A percentile compares a stretch with the other conserved stretches of the same genome.
Evolutionary conservation across 2,329 filamentous ascomycete species (phyloP).

Genomic region (Cytospora mali): DNA sequence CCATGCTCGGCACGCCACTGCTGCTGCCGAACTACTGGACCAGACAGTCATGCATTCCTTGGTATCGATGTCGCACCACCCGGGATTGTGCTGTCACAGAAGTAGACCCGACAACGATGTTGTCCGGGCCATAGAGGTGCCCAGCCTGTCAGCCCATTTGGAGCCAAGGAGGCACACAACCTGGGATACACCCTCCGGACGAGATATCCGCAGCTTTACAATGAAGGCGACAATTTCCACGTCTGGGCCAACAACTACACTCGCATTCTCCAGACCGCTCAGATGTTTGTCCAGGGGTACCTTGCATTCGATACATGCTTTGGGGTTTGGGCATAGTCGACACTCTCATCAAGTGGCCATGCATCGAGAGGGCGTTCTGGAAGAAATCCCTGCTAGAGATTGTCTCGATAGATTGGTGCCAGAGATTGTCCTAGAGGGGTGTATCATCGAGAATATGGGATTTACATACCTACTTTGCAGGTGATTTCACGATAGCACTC

Average conservation of each 20-base stretch:
- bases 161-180: constrained; percentile 62
- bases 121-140: too few species aligned
- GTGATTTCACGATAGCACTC: constrained; percentile 43
- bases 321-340: too few species aligned
- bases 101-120: too few species aligned
- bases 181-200: constrained; percentile 56
- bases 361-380: too few species aligned
- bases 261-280: constrained; percentile 63
- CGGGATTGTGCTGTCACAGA: too few species aligned
- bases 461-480: constrained; percentile 41
- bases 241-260: constrained; percentile 70
- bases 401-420: background rate
- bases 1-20: constrained; percentile 55
- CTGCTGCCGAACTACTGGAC: constrained; percentile 53
- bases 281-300: constrained; percentile 63
- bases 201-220: constrained; percentile 53
- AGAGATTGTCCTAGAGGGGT: constrained; percentile 5
- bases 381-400: background rate
- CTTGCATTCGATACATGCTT: too few species aligned
- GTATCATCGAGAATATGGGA: too few species aligned
- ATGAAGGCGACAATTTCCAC: constrained; percentile 53
- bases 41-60: constrained; percentile 51
- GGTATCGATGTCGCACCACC: constrained; percentile 38
- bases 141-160: too few species aligned
- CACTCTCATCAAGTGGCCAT: too few species aligned